A percentile compares a stretch with the other conserved stretches of the same genome.
phyloP scores from a whole-genome alignment of 1,284 basidiomycete genomes.

The Marasmius oreades region DNA sequence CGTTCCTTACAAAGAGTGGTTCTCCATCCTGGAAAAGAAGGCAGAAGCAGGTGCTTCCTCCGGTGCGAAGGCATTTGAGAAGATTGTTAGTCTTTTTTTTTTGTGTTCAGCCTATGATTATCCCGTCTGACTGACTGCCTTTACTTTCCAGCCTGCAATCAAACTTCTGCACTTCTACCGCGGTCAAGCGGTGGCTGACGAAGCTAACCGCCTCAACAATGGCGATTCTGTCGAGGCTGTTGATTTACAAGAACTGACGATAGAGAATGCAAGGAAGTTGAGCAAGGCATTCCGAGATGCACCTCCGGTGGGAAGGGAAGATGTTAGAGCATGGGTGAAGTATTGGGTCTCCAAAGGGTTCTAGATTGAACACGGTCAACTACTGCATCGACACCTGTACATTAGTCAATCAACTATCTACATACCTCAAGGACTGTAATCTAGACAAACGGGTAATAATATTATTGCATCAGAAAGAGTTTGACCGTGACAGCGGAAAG shows the following conservation, averaged over 20 bases:
- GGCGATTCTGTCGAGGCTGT: not conserved
- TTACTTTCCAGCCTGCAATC: not conserved
- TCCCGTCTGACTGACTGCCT: not conserved
- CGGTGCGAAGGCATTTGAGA: constrained; percentile 1
- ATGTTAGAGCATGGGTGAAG: not conserved
- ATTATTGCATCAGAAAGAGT: too few relatives aligned
- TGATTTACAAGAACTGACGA: not conserved
- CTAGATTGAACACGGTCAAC: not conserved
- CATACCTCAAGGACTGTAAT: not conserved
- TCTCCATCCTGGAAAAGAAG: constrained; percentile 16
- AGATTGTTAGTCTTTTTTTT: constrained; percentile 2
- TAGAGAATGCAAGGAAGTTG: not conserved
- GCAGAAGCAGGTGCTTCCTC: not conserved
- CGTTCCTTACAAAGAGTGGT: constrained; percentile 23
- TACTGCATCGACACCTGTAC: too few relatives aligned
- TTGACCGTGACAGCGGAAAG: too few relatives aligned
- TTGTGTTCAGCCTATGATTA: not conserved
- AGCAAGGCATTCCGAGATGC: not conserved
- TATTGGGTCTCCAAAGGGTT: not conserved
- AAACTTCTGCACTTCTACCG: not conserved
- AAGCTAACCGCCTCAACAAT: not conserved
- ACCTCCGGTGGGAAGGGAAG: not conserved
- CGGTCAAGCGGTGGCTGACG: not conserved
- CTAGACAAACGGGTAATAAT: too few relatives aligned
- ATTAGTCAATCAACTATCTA: not conserved